phyloP scores from a whole-genome alignment of 2,329 filamentous ascomycete genomes.

The Calonectria pseudoreteaudii region DNA sequence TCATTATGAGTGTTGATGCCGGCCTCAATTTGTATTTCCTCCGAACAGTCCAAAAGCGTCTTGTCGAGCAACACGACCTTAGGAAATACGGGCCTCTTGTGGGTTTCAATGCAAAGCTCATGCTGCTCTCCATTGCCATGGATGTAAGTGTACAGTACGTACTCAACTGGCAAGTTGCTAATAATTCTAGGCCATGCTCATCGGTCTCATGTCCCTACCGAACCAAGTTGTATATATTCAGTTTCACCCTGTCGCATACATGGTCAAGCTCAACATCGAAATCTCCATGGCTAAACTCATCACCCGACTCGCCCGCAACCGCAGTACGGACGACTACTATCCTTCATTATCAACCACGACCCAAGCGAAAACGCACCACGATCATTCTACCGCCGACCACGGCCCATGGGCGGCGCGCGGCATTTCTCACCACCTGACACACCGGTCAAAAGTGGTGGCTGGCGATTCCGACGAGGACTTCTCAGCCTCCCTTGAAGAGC shows the following conservation, averaged over 20 bases:
- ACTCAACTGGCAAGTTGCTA: no score
- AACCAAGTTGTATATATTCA: constrained; percentile 57
- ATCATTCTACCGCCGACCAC: neutral
- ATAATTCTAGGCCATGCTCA: constrained; percentile 36
- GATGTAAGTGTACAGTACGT: constrained; percentile 49
- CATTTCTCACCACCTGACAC: neutral
- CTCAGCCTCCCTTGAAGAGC: neutral
- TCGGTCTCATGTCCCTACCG: constrained; percentile 48
- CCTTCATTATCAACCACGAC: neutral
- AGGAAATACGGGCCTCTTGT: constrained; percentile 63
- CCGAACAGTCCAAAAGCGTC: constrained; percentile 56
- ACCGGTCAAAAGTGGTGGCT: neutral
- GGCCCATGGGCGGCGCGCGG: neutral
- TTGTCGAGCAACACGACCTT: constrained; percentile 59
- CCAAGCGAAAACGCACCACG: neutral
- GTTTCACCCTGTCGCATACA: constrained; percentile 64
- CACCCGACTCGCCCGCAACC: constrained; percentile 29
- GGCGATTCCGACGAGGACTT: neutral
- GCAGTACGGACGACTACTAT: neutral
- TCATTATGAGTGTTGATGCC: constrained; percentile 63
- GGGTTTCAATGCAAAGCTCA: constrained; percentile 62
- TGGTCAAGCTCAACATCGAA: constrained; percentile 59
- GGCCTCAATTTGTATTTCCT: constrained; percentile 66
- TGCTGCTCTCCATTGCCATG: constrained; percentile 62
- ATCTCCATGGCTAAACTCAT: constrained; percentile 61